A percentile compares a stretch with the other conserved stretches of the same genome.
phyloP scores from a whole-genome alignment of 1,139 yeast genomes.

The Hansenula sp. region DNA sequence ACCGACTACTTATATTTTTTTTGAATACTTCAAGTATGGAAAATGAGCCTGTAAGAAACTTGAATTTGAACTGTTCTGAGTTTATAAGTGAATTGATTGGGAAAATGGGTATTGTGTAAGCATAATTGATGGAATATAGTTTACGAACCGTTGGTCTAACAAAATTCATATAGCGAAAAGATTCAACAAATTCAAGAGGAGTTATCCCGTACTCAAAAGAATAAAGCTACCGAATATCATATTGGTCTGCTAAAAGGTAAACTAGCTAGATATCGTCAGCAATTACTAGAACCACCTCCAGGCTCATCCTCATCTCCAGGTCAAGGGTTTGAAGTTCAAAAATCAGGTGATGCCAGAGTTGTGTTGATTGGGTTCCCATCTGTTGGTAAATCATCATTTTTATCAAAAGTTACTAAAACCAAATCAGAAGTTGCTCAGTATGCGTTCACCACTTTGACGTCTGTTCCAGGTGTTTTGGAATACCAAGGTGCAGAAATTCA shows the following conservation, averaged over 20 bases:
- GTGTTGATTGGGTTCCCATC: conserved; percentile 96
- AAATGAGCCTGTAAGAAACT: background rate
- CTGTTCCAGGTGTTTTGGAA: conserved; percentile 93
- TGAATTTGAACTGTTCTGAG: background rate
- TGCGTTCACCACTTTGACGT: conserved; percentile 93
- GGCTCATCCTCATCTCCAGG: conserved; percentile 62
- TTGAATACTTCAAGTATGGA: background rate
- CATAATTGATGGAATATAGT: no score
- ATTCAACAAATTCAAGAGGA: conserved; percentile 91
- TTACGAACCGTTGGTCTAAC: background rate
- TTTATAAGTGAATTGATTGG: background rate
- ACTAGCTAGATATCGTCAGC: conserved; percentile 90
- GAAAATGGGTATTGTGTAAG: conserved; percentile 5
- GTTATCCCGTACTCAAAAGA: conserved; percentile 91
- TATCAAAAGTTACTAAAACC: conserved; percentile 85
- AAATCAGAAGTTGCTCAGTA: conserved; percentile 93
- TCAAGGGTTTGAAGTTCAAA: conserved; percentile 92
- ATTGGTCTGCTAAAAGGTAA: conserved; percentile 92
- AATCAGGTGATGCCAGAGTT: conserved; percentile 95
- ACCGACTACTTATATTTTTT: background rate
- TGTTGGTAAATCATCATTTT: conserved; percentile 91
- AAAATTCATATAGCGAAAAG: conserved; percentile 46
- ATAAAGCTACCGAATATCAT: conserved; percentile 97
- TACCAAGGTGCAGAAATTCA: conserved; percentile 97
- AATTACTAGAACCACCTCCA: conserved; percentile 85